Conservation (phyloP, 2,329 filamentous ascomycete genomes). For the Trichoderma semiorbis region DNA sequence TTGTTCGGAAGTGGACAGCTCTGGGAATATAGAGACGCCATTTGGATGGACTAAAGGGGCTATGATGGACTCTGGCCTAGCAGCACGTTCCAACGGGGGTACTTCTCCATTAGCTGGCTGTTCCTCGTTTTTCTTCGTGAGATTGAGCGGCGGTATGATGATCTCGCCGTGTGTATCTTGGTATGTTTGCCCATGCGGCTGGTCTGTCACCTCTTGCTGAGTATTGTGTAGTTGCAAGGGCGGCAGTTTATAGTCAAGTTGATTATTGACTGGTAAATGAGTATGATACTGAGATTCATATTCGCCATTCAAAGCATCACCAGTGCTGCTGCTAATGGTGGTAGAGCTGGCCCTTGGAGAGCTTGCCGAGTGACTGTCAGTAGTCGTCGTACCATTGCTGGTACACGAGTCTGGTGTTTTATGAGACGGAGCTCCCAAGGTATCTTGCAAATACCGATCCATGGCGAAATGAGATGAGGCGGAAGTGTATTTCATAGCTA, state of each 20-base stretch:
- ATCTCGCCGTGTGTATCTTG: not conserved
- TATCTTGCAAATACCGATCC: not conserved
- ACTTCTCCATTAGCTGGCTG: not conserved
- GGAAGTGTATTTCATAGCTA: not conserved
- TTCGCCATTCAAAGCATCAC: not conserved
- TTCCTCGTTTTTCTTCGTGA: not conserved
- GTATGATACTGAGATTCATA: not conserved
- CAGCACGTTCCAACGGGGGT: not conserved
- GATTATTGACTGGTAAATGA: not conserved
- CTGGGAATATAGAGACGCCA: constrained; percentile 36
- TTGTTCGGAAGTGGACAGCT: constrained; percentile 34
- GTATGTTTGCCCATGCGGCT: not conserved
- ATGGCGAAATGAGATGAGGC: not conserved
- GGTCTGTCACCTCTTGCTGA: not conserved
- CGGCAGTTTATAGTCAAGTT: not conserved
- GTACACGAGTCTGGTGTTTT: not conserved
- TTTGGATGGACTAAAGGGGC: constrained; percentile 38
- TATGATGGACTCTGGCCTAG: constrained; percentile 22
- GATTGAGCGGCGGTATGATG: not conserved
- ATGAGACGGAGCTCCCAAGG: not conserved
- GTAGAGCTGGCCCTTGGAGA: not conserved
- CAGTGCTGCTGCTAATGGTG: not conserved
- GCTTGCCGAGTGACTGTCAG: not conserved
- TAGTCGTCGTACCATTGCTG: not conserved
- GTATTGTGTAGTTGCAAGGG: not conserved